Percentiles rank a stretch among this genome's conserved stretches.
Conservation (phyloP, 2,329 filamentous ascomycete species). For the Ophiocordyceps polyrhachis-furcata region DNA sequence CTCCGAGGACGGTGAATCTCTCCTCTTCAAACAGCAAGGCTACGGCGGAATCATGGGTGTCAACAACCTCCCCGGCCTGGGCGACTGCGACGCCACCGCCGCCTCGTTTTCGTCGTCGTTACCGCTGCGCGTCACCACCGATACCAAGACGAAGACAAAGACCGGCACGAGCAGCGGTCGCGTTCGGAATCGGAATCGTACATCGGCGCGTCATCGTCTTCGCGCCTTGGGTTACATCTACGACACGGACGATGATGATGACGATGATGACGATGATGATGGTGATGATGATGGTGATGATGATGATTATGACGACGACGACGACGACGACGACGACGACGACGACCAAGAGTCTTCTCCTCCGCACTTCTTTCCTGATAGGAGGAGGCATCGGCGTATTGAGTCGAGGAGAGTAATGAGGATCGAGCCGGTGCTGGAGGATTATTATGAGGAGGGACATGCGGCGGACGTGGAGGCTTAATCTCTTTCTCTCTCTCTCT, state of each 20-base stretch:
- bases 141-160: background rate
- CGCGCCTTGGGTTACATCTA: too few species aligned
- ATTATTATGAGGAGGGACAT: background rate
- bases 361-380: too few species aligned
- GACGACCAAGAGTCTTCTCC: too few species aligned
- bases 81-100: too few species aligned
- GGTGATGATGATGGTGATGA: too few species aligned
- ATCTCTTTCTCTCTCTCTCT: background rate
- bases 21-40: background rate
- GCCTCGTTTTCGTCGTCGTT: background rate
- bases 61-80: background rate
- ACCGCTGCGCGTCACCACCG: background rate
- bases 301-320: too few species aligned
- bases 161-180: background rate
- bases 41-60: background rate
- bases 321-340: too few species aligned
- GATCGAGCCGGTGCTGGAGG: slow-evolving; percentile 1
- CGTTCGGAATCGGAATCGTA: background rate
- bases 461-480: background rate
- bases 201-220: too few species aligned
- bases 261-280: too few species aligned
- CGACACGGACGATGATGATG: too few species aligned
- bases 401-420: background rate
- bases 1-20: background rate
- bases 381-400: too few species aligned